phyloP scores from a whole-genome alignment of 108 stramenopile species.

The Seminavis robusta region DNA sequence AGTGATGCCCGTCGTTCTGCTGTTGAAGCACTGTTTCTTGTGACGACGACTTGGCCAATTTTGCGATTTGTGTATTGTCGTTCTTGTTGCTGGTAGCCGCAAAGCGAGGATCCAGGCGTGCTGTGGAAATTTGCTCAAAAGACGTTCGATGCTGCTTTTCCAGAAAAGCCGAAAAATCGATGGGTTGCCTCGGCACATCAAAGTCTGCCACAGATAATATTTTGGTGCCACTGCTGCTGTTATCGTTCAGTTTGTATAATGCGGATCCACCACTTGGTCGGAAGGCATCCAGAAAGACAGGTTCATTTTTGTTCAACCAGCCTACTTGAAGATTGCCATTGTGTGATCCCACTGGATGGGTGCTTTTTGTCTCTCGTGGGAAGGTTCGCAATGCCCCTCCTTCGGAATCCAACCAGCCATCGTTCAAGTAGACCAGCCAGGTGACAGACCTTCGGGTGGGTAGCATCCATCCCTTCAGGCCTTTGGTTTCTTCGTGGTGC shows the following conservation, averaged over 20 bases:
- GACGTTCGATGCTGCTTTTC: constrained; percentile 2
- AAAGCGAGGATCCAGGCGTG: constrained; percentile 29
- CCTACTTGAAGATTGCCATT: constrained; percentile 61
- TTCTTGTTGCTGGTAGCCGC: no score
- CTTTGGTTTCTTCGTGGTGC: constrained; percentile 57
- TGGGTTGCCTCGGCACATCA: constrained; percentile 37
- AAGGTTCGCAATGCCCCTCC: constrained; percentile 42
- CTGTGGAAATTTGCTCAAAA: constrained; percentile 41
- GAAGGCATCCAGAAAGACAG: constrained; percentile 43
- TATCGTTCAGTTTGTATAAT: no score
- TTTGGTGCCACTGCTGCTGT: not conserved
- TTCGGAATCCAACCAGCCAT: constrained; percentile 21
- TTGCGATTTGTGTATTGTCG: no score
- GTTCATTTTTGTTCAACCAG: constrained; percentile 27
- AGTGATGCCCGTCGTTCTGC: not conserved
- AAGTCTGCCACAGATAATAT: no score
- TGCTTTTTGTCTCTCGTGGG: constrained; percentile 8
- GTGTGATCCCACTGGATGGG: constrained; percentile 21
- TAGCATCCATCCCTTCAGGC: constrained; percentile 39
- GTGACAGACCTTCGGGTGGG: constrained; percentile 41
- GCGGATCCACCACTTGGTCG: constrained; percentile 42
- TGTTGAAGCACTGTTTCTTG: no score
- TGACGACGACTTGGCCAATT: no score
- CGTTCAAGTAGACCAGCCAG: constrained; percentile 55
- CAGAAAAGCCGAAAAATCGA: constrained; percentile 28